Percentiles rank a stretch among this genome's conserved stretches.
These are phyloP conservation scores for Podospora fimiseda DNA, from an alignment of 495 filamentous ascomycete genomes.

Conservation along the genomic window DNA sequence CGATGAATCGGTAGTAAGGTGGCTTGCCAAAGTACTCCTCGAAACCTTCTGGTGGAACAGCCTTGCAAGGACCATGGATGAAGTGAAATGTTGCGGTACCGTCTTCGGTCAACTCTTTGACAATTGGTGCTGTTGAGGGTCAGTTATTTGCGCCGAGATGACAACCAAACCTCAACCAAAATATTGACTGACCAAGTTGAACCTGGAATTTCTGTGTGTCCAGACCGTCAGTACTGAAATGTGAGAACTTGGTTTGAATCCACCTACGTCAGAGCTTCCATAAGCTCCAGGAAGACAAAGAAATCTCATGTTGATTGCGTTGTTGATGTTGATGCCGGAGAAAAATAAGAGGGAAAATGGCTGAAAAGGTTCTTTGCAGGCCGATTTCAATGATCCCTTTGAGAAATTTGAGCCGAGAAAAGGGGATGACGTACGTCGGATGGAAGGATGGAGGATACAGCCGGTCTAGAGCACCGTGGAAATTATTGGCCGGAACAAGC, in stretches of 20 bases:
- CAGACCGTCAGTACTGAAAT: neutral
- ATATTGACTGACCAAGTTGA: slow-evolving; percentile 35
- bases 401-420: slow-evolving; percentile 5
- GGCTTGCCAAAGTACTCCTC: slow-evolving; percentile 48
- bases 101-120: slow-evolving; percentile 42
- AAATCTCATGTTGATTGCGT: slow-evolving; percentile 32
- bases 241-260: neutral
- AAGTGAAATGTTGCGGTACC: slow-evolving; percentile 40
- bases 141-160: neutral
- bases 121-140: slow-evolving; percentile 32
- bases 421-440: neutral
- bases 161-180: neutral
- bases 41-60: slow-evolving; percentile 42
- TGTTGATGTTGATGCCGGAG: no score
- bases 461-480: neutral
- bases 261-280: slow-evolving; percentile 47
- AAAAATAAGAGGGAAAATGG: no score
- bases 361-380: no score
- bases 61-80: slow-evolving; percentile 42
- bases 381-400: no score
- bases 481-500: neutral
- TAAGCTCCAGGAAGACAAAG: slow-evolving; percentile 42
- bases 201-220: slow-evolving; percentile 44
- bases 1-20: slow-evolving; percentile 47
- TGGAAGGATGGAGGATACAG: neutral